phyloP scores from a whole-genome alignment of 2,329 filamentous ascomycete genomes.

The Fonsecaea monophora region DNA sequence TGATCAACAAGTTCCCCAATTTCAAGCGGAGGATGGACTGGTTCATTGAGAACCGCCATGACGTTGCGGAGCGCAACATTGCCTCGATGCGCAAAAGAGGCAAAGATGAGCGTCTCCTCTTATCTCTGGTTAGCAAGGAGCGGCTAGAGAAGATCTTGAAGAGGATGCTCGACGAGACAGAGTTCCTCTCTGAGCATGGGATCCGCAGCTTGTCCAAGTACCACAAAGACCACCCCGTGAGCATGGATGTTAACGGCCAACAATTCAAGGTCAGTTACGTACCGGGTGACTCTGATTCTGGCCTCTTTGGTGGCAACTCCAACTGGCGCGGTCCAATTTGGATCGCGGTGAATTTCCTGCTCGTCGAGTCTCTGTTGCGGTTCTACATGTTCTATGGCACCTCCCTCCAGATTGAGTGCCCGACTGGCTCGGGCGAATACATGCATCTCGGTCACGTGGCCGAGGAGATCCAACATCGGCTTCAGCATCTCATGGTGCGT shows the following conservation, averaged over 20 bases:
- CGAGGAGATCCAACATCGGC: conserved; percentile 90
- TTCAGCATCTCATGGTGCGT: conserved; percentile 88
- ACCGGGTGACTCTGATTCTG: conserved; percentile 93
- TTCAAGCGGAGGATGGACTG: conserved; percentile 94
- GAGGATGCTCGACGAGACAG: conserved; percentile 91
- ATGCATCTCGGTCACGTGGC: conserved; percentile 97
- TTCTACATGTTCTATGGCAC: conserved; percentile 97
- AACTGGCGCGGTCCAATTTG: conserved; percentile 97
- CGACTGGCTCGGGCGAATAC: conserved; percentile 87
- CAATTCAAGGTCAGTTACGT: conserved; percentile 87
- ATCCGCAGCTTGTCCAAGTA: conserved; percentile 91
- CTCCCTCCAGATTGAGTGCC: conserved; percentile 87
- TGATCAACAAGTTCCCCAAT: conserved; percentile 86
- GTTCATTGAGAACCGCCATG: conserved; percentile 88
- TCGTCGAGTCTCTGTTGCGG: conserved; percentile 91
- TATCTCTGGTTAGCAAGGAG: conserved; percentile 91
- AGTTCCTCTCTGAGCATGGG: conserved; percentile 89
- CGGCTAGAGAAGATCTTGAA: conserved; percentile 86
- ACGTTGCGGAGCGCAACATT: conserved; percentile 91
- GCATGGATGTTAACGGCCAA: conserved; percentile 95
- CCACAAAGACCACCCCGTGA: conserved; percentile 87
- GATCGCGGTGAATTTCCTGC: conserved; percentile 93
- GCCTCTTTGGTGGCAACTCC: conserved; percentile 94
- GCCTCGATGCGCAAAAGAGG: conserved; percentile 89
- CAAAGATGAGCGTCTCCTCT: conserved; percentile 83